Base-by-base conservation (phyloP, 2,329 filamentous ascomycete species). In the Byssothecium circinans region DNA sequence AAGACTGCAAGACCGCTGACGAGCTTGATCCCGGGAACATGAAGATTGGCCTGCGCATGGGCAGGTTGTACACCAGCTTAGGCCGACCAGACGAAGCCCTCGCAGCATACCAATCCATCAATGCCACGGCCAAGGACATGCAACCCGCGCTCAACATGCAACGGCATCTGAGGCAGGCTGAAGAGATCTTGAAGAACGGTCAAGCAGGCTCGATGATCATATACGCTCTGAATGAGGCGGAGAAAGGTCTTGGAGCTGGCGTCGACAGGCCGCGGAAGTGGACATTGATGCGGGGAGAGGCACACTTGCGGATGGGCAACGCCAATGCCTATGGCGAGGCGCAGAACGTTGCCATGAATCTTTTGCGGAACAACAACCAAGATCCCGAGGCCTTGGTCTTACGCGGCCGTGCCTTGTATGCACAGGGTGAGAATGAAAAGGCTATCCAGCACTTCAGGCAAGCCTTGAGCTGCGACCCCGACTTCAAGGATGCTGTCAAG, bases 311-410 rank as follows among this genome's bases (percentile, higher is more conserved):
- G 75, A 95, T 97, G 86, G 90, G 88, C 50, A 91, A 89, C 52
- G 82, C 85, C 49, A 96, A 96, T 73, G 86, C 90, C 10, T 78
- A 96, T 7, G 91, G 91, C 27, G 91, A 96, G 70, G 92, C 91
- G 4, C 90, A 95, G 73, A 95, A 91, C 67, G 84, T 97, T 45
- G 91, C 91, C 61, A 96, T 96, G 83, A 83, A 82, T 2, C 74
- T 99, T 60, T 79, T 99, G 53, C 84, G 94, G 43, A 80, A 82
- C 66, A 97, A 97, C 76, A 90, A 80, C 69, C 87, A 92, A 68
- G 94, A 99, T 65, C 91, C 94, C 1, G 94, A 99, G 74, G 94
- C 92, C 1, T 77, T 99, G 54, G 89, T 96, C 5, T 82, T 99
- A 42, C 84, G 92, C 39, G 94, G 92, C 19, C 84, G 91, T 54